phyloP scores from a whole-genome alignment of 2,329 filamentous ascomycete species.

The Zopfia rhizophila region DNA sequence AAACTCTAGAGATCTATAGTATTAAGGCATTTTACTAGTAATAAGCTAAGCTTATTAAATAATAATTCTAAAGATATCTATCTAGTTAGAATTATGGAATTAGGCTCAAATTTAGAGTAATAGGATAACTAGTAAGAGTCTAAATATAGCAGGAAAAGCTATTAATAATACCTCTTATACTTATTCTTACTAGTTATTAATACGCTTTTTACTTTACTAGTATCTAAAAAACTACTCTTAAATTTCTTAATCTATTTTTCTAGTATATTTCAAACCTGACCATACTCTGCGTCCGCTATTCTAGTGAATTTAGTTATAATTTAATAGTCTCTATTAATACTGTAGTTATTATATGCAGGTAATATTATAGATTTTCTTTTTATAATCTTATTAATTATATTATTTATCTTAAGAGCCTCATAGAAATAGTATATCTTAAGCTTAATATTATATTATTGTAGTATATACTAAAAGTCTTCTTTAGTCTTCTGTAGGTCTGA shows the following conservation, averaged over 20 bases:
- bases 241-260: background rate
- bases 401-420: background rate
- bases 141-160: no score
- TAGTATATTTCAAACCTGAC: constrained; percentile 1
- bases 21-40: no score
- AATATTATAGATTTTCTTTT: background rate
- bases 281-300: background rate
- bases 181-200: no score
- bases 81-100: no score
- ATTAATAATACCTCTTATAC: no score
- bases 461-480: constrained; percentile 1
- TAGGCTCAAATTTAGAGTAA: no score
- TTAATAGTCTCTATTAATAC: constrained; percentile 1
- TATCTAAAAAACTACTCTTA: background rate
- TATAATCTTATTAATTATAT: background rate
- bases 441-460: background rate
- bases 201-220: no score
- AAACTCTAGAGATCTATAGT: no score
- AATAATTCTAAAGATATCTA: no score
- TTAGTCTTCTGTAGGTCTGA: no score
- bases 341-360: background rate
- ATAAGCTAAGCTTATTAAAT: no score
- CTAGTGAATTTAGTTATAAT: constrained; percentile 1
- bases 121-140: no score
- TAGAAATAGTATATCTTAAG: background rate